These are phyloP conservation scores for Termitomyces sp. DNA, from an alignment of 768 basidiomycete species.

Conservation along the genomic window DNA sequence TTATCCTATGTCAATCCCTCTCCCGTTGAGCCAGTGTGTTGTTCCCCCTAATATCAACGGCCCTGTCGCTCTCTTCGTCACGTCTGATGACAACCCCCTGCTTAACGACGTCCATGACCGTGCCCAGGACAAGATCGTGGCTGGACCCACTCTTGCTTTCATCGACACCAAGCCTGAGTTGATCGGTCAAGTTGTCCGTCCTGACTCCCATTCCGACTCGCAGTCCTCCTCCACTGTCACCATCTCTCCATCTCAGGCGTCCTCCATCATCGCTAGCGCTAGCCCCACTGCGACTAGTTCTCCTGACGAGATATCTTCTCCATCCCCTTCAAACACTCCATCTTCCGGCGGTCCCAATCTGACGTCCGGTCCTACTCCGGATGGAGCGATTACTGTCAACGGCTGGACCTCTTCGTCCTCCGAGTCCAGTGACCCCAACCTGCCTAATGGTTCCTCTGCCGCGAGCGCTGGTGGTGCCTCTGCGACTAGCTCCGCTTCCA, in stretches of 20 bases:
- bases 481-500: neutral
- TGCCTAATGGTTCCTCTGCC: neutral
- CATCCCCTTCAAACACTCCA: slow-evolving; percentile 6
- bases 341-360: slow-evolving; percentile 33
- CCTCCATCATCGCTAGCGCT: slow-evolving; percentile 31
- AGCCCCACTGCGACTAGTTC: neutral
- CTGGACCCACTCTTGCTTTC: slow-evolving; percentile 70
- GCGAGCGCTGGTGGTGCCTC: neutral
- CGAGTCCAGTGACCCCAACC: neutral
- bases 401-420: slow-evolving; percentile 33
- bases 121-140: slow-evolving; percentile 50
- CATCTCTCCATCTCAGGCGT: slow-evolving; percentile 20
- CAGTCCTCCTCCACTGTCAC: slow-evolving; percentile 14
- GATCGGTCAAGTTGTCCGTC: slow-evolving; percentile 44
- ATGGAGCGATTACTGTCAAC: slow-evolving; percentile 40
- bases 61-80: slow-evolving; percentile 71
- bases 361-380: slow-evolving; percentile 36
- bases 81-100: slow-evolving; percentile 58
- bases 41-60: slow-evolving; percentile 71
- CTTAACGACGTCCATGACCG: slow-evolving; percentile 59
- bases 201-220: slow-evolving; percentile 1
- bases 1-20: slow-evolving; percentile 44
- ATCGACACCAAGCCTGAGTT: slow-evolving; percentile 56
- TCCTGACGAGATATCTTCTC: neutral
- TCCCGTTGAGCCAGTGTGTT: slow-evolving; percentile 57